A percentile compares a stretch with the other conserved stretches of the same genome.
These are phyloP conservation scores for Apiospora sp. DNA, from an alignment of 2,329 filamentous ascomycete genomes.

Conservation along the genomic window DNA sequence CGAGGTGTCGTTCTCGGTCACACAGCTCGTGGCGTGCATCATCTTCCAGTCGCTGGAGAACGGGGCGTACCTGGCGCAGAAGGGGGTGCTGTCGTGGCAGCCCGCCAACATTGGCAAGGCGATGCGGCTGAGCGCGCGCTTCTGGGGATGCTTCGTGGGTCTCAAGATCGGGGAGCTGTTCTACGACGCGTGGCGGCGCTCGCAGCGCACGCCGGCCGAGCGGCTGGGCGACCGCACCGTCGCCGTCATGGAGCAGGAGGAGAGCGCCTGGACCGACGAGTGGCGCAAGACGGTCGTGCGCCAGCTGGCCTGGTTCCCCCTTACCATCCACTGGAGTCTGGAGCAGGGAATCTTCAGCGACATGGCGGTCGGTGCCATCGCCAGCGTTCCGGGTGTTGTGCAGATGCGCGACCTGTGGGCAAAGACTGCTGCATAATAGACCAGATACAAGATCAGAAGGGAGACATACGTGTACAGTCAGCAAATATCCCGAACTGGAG, in stretches of 20 bases:
- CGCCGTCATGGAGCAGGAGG: conserved; percentile 40
- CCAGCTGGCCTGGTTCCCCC: conserved; percentile 79
- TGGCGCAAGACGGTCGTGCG: conserved; percentile 74
- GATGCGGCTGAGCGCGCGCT: conserved; percentile 77
- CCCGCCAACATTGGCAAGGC: conserved; percentile 66
- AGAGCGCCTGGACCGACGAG: conserved; percentile 51
- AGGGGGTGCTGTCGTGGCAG: conserved; percentile 71
- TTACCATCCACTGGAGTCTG: conserved; percentile 85
- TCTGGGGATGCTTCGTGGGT: conserved; percentile 81
- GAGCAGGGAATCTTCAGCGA: conserved; percentile 70
- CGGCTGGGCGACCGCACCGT: conserved; percentile 53
- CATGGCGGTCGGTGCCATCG: conserved; percentile 64
- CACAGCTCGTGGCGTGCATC: conserved; percentile 73
- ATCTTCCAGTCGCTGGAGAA: conserved; percentile 86
- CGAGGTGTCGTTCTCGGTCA: conserved; percentile 64
- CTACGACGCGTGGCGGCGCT: conserved; percentile 52
- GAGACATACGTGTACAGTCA: too few relatives aligned
- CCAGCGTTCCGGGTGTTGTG: conserved; percentile 49
- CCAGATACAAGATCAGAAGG: background rate
- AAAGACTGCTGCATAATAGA: conserved; percentile 41
- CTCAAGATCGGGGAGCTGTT: conserved; percentile 76
- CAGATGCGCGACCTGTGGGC: conserved; percentile 44
- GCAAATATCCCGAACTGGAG: background rate
- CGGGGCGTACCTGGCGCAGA: conserved; percentile 76
- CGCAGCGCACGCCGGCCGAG: conserved; percentile 43